Percentiles rank a stretch among this genome's conserved stretches.
Conservation (phyloP, 73 alveolate genomes). For the Paramecium pentaurelia region DNA sequence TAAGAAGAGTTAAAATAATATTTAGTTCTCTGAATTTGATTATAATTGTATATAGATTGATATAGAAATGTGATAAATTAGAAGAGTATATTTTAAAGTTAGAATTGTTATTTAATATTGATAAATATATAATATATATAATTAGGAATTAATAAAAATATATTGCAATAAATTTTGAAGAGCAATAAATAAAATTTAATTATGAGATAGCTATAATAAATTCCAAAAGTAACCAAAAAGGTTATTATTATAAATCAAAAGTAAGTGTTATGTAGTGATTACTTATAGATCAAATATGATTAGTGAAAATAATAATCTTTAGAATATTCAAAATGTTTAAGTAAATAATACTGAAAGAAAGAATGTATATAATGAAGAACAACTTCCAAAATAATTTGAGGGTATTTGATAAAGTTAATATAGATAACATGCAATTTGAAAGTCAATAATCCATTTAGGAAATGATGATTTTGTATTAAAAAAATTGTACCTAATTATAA, state of each 20-base stretch:
- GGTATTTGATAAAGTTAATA: background rate
- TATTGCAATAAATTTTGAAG: conserved; percentile 23
- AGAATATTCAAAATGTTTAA: background rate
- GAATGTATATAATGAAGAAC: background rate
- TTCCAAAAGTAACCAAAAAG: background rate
- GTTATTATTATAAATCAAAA: conserved; percentile 25
- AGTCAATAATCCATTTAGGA: background rate
- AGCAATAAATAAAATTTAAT: conserved; percentile 42
- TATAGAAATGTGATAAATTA: background rate
- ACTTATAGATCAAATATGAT: background rate
- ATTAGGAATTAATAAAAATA: background rate
- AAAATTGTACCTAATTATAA: background rate
- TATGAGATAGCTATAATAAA: background rate
- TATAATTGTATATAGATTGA: too few species aligned
- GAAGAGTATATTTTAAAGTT: background rate
- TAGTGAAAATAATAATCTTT: background rate
- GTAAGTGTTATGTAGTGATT: background rate
- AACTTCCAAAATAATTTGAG: background rate
- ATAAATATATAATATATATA: background rate
- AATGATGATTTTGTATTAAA: background rate
- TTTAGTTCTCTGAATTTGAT: background rate
- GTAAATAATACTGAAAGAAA: background rate
- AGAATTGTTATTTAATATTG: background rate
- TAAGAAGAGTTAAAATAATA: too few species aligned
- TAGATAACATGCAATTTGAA: background rate